These are phyloP conservation scores for Monosporozyma solicola DNA, from an alignment of 805 yeast species.

Conservation along the genomic window DNA sequence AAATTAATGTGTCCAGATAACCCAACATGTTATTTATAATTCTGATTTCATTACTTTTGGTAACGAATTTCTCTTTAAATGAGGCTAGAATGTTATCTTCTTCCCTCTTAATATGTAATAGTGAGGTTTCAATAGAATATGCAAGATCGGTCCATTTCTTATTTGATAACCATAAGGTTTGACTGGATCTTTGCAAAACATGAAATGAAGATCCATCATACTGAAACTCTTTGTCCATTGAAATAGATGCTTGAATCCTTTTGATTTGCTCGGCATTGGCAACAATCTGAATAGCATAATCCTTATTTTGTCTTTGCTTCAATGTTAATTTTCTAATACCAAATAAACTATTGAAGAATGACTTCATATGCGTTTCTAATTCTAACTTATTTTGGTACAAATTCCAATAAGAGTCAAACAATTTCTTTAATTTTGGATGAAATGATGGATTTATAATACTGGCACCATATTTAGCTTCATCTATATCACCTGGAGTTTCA, in stretches of 20 bases:
- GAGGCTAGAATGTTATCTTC: conserved; percentile 47
- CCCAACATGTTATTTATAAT: conserved; percentile 45
- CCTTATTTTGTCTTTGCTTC: conserved; percentile 35
- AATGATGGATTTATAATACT: conserved; percentile 31
- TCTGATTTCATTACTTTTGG: conserved; percentile 39
- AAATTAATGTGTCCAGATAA: conserved; percentile 58
- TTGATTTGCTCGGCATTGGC: conserved; percentile 30
- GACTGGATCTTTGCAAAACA: conserved; percentile 34
- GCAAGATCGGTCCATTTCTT: conserved; percentile 50
- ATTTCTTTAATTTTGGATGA: conserved; percentile 23
- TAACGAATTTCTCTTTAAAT: conserved; percentile 41
- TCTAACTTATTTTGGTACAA: conserved; percentile 21
- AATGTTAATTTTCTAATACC: conserved; percentile 29
- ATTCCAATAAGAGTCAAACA: conserved; percentile 30
- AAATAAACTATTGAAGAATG: conserved; percentile 19
- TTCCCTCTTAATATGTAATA: conserved; percentile 41
- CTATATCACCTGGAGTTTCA: conserved; percentile 8
- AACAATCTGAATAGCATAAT: conserved; percentile 42
- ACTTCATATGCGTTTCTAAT: conserved; percentile 26
- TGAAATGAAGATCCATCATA: conserved; percentile 13
- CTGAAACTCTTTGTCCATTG: conserved; percentile 4
- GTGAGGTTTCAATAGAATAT: conserved; percentile 34
- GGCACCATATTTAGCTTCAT: background rate
- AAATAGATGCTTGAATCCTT: conserved; percentile 16
- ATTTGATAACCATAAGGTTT: conserved; percentile 38